phyloP scores from a whole-genome alignment of 2,329 filamentous ascomycete genomes.

The Diaporthe australafricana region DNA sequence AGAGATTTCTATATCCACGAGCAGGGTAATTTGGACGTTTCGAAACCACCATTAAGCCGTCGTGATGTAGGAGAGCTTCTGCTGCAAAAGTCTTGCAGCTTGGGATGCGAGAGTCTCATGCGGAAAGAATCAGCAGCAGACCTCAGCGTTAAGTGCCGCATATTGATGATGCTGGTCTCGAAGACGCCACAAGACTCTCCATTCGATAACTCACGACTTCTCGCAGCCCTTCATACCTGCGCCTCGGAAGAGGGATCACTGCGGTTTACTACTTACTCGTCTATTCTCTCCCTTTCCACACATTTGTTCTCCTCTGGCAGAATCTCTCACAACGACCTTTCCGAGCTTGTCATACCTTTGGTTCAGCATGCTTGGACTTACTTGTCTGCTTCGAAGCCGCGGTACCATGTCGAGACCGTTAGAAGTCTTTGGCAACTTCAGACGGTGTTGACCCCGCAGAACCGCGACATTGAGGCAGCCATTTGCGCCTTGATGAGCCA shows the following conservation, averaged over 20 bases:
- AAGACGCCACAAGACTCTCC: conserved; percentile 60
- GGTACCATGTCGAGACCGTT: conserved; percentile 94
- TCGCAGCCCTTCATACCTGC: conserved; percentile 63
- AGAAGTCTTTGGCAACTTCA: conserved; percentile 89
- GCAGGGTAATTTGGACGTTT: conserved; percentile 75
- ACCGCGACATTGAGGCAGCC: conserved; percentile 83
- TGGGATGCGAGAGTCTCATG: conserved; percentile 61
- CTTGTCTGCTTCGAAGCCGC: conserved; percentile 84
- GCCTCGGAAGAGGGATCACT: conserved; percentile 54
- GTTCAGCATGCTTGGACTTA: conserved; percentile 82
- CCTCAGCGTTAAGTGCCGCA: conserved; percentile 67
- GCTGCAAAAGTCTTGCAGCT: conserved; percentile 67
- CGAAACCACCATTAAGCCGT: conserved; percentile 68
- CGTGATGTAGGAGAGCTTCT: conserved; percentile 71
- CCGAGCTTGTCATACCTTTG: conserved; percentile 73
- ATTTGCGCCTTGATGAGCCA: conserved; percentile 77
- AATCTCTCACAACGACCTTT: conserved; percentile 64
- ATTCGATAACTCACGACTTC: conserved; percentile 60
- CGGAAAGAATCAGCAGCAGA: conserved; percentile 55
- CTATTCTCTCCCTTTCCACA: conserved; percentile 67
- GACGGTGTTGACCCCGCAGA: conserved; percentile 72
- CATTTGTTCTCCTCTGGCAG: conserved; percentile 67
- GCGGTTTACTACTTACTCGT: conserved; percentile 67
- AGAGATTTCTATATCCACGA: conserved; percentile 76
- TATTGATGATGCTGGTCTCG: conserved; percentile 68